These are phyloP conservation scores for Cercospora sesami DNA, from an alignment of 2,329 filamentous ascomycete species.

Conservation along the genomic window DNA sequence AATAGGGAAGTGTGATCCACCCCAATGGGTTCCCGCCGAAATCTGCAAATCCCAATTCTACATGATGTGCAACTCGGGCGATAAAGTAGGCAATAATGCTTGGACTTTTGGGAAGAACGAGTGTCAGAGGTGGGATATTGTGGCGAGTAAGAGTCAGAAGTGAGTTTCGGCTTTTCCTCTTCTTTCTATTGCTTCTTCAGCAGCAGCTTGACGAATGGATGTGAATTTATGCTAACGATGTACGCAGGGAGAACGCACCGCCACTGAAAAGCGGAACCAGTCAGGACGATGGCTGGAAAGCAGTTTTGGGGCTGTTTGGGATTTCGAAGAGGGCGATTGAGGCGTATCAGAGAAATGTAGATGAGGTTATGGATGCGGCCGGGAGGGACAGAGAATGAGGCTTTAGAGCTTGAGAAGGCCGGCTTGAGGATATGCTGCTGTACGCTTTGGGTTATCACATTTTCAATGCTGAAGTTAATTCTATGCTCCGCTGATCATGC, in stretches of 20 bases:
- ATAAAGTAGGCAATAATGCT: neutral
- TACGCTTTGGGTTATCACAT: neutral
- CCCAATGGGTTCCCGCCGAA: conserved; percentile 14
- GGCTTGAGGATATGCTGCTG: neutral
- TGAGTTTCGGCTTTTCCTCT: neutral
- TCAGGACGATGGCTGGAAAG: neutral
- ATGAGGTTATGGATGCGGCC: neutral
- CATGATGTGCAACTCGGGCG: conserved; percentile 10
- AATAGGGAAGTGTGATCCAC: conserved; percentile 11
- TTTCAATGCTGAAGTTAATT: neutral
- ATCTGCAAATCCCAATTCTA: conserved; percentile 15
- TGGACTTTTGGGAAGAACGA: conserved; percentile 7
- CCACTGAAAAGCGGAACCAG: neutral
- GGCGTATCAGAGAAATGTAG: neutral
- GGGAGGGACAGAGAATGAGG: neutral
- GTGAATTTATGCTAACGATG: neutral
- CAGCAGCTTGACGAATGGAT: neutral
- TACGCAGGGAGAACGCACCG: neutral
- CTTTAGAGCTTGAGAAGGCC: neutral
- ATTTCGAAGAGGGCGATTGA: neutral
- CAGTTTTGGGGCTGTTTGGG: neutral
- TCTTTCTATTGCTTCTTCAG: neutral
- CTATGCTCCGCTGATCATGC: neutral
- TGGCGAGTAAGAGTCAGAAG: conserved; percentile 2
- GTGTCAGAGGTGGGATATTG: conserved; percentile 15